These are phyloP conservation scores for Arthrobotrys sinensis DNA, from an alignment of 2,329 filamentous ascomycete genomes.

Conservation along the genomic window DNA sequence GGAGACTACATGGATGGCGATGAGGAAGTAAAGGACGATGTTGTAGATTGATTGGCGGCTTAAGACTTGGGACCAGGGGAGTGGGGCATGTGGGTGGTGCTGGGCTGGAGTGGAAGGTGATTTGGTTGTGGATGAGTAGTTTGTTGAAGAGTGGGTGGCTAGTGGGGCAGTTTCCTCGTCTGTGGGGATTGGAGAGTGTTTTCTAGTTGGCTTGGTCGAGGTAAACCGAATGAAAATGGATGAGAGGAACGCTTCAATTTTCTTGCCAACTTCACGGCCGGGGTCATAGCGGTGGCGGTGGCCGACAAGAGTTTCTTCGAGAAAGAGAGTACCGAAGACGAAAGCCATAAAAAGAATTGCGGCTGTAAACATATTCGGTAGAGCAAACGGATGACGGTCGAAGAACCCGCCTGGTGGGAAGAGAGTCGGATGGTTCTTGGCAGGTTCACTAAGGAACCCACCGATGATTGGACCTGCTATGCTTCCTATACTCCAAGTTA, in stretches of 20 bases:
- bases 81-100: constrained; percentile 24
- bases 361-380: constrained; percentile 86
- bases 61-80: constrained; percentile 77
- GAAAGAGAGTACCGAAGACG: constrained; percentile 80
- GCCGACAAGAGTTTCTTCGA: constrained; percentile 86
- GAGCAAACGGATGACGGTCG: constrained; percentile 81
- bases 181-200: constrained; percentile 63
- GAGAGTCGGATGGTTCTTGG: constrained; percentile 78
- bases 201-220: constrained; percentile 64
- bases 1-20: constrained; percentile 85
- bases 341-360: constrained; percentile 84
- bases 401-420: constrained; percentile 80
- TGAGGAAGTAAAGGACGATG: constrained; percentile 81
- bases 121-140: constrained; percentile 23
- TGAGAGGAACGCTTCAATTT: constrained; percentile 71
- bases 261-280: constrained; percentile 80
- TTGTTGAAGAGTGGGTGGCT: background rate
- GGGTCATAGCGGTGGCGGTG: constrained; percentile 80
- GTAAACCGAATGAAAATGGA: constrained; percentile 15
- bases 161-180: constrained; percentile 67
- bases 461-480: constrained; percentile 90
- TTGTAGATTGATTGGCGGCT: constrained; percentile 81
- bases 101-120: constrained; percentile 40
- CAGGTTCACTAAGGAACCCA: constrained; percentile 86
- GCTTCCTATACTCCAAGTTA: constrained; percentile 88